Percentiles rank a stretch among this genome's conserved stretches.
phyloP scores from a whole-genome alignment of 352 stramenopile species.

The Phytopythium vexans region DNA sequence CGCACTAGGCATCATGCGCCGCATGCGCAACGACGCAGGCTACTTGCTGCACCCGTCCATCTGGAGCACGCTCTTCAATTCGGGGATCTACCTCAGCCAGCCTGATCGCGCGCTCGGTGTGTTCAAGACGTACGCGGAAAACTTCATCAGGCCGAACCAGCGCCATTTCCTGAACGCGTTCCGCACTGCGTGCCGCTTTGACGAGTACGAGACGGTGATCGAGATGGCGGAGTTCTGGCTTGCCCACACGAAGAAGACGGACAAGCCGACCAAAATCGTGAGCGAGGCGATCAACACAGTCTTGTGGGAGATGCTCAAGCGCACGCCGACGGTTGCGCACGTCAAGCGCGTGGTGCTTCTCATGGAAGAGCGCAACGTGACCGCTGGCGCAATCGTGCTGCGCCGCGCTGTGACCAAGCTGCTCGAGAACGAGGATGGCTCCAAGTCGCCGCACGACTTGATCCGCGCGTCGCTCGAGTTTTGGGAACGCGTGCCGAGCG shows the following conservation, averaged over 20 bases:
- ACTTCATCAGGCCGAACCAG: constrained; percentile 38
- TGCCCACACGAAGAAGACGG: constrained; percentile 7
- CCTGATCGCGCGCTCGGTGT: constrained; percentile 31
- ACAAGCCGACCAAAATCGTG: constrained; percentile 19
- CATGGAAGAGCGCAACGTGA: constrained; percentile 31
- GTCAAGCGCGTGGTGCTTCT: constrained; percentile 33
- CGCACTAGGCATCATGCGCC: constrained; percentile 30
- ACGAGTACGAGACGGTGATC: constrained; percentile 26
- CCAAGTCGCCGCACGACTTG: constrained; percentile 16
- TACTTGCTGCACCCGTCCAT: constrained; percentile 37
- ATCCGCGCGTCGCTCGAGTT: constrained; percentile 31
- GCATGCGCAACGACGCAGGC: constrained; percentile 29
- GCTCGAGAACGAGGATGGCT: constrained; percentile 24
- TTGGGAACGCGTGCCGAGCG: constrained; percentile 26
- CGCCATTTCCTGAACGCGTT: constrained; percentile 36
- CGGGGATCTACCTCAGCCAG: constrained; percentile 33
- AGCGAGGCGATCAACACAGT: constrained; percentile 40
- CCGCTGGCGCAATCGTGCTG: constrained; percentile 27
- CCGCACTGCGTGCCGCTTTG: constrained; percentile 22
- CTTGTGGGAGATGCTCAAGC: constrained; percentile 52
- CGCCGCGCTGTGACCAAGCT: constrained; percentile 27
- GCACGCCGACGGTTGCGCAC: constrained; percentile 21
- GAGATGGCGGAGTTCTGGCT: constrained; percentile 40
- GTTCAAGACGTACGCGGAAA: constrained; percentile 33
- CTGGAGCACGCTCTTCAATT: constrained; percentile 46